Conservation (phyloP, 169 alveolate genomes). For the Blepharisma undulans region DNA sequence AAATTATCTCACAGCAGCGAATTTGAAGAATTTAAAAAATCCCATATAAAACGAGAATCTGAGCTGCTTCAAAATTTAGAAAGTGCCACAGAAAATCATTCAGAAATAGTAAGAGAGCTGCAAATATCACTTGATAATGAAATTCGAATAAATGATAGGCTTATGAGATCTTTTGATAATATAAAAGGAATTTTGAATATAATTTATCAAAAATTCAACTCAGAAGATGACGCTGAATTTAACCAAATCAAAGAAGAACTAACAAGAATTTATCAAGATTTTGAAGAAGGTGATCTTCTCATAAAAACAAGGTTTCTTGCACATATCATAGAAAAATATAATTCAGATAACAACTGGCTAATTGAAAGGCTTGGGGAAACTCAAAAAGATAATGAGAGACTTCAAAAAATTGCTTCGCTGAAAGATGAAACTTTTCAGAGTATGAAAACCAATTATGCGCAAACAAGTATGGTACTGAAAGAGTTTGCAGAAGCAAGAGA, state of each 20-base stretch:
- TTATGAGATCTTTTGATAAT: neutral
- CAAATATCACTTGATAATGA: neutral
- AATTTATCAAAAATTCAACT: neutral
- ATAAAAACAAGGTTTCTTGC: slow-evolving; percentile 1
- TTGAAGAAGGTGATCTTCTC: neutral
- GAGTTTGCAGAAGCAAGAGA: slow-evolving; percentile 7
- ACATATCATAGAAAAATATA: neutral
- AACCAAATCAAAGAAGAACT: neutral
- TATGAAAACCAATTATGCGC: neutral
- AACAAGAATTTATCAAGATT: neutral
- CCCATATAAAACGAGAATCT: neutral
- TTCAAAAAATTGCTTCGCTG: neutral
- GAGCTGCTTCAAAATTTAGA: neutral
- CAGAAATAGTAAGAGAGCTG: neutral
- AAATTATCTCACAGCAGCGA: neutral
- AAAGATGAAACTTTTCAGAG: neutral
- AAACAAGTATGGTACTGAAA: neutral
- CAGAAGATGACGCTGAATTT: neutral
- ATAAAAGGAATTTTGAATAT: neutral
- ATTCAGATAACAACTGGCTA: slow-evolving; percentile 31
- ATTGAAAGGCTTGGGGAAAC: slow-evolving; percentile 27
- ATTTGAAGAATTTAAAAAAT: neutral
- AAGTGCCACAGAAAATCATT: neutral
- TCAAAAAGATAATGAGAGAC: neutral
- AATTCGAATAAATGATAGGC: neutral